phyloP scores from a whole-genome alignment of 2,329 filamentous ascomycete genomes.

The Colletotrichum orbiculare region DNA sequence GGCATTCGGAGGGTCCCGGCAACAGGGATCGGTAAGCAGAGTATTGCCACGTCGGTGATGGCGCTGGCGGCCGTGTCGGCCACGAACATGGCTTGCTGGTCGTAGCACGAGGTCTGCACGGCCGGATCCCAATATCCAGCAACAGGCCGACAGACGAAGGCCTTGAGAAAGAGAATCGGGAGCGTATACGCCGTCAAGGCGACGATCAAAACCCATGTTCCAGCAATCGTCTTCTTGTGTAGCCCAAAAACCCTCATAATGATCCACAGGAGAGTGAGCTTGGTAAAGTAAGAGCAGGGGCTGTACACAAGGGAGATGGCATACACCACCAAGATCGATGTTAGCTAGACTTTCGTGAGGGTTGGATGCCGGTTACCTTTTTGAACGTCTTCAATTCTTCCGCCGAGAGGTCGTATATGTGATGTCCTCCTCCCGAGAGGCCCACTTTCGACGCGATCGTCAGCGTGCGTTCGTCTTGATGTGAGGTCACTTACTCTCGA shows the following conservation, averaged over 20 bases:
- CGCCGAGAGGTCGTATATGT: neutral
- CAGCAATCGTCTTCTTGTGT: constrained; percentile 50
- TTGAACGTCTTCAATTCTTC: neutral
- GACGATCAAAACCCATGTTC: constrained; percentile 51
- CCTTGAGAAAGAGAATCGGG: constrained; percentile 47
- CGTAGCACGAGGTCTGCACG: constrained; percentile 44
- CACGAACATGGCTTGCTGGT: constrained; percentile 46
- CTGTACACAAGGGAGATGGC: neutral
- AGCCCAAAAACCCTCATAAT: constrained; percentile 55
- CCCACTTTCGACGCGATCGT: neutral
- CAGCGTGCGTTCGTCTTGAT: neutral
- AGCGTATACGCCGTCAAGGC: constrained; percentile 53
- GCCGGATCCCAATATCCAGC: constrained; percentile 50
- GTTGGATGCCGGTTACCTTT: neutral
- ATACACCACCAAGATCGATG: neutral
- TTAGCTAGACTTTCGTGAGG: neutral
- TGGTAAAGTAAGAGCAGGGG: neutral
- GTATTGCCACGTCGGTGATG: constrained; percentile 44
- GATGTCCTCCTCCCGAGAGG: neutral
- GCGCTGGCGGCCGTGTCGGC: constrained; percentile 46
- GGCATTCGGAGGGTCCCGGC: constrained; percentile 47
- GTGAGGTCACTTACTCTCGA: constrained; percentile 37
- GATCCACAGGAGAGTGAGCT: constrained; percentile 53
- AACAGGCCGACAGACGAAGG: constrained; percentile 49
- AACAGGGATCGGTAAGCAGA: constrained; percentile 44